Conservation (phyloP, 768 basidiomycete genomes). For the Lyophyllum atratum region DNA sequence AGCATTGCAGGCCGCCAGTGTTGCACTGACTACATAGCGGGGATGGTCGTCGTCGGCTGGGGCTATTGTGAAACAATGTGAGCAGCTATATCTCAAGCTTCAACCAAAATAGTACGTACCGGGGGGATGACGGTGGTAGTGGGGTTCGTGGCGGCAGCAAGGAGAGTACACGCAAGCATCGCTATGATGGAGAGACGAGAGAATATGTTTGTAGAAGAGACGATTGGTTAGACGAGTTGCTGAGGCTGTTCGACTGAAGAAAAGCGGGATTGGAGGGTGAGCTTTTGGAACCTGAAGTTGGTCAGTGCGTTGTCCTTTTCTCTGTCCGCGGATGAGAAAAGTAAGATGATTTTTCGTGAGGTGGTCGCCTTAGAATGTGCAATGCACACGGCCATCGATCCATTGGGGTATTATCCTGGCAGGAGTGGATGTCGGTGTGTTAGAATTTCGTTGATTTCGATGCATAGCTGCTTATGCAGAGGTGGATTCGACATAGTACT, state of each 20-base stretch:
- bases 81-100: too few relatives aligned
- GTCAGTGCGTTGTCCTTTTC: too few relatives aligned
- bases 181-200: background rate
- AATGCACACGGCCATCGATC: too few relatives aligned
- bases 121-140: background rate
- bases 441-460: too few relatives aligned
- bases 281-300: too few relatives aligned
- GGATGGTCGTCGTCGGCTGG: background rate
- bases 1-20: background rate
- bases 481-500: too few relatives aligned
- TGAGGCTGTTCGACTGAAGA: background rate
- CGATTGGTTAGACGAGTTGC: background rate
- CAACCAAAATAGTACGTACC: background rate
- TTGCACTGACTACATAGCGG: background rate
- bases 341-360: too few relatives aligned
- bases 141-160: background rate
- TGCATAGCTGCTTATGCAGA: too few relatives aligned
- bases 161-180: background rate
- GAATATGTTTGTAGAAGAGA: background rate
- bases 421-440: too few relatives aligned
- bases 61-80: background rate
- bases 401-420: too few relatives aligned
- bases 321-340: too few relatives aligned
- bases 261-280: background rate
- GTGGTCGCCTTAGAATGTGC: too few relatives aligned